Percentiles rank a stretch among this genome's conserved stretches.
These are phyloP conservation scores for Fusarium sarcochroum DNA, from an alignment of 2,329 filamentous ascomycete species.

Conservation along the genomic window DNA sequence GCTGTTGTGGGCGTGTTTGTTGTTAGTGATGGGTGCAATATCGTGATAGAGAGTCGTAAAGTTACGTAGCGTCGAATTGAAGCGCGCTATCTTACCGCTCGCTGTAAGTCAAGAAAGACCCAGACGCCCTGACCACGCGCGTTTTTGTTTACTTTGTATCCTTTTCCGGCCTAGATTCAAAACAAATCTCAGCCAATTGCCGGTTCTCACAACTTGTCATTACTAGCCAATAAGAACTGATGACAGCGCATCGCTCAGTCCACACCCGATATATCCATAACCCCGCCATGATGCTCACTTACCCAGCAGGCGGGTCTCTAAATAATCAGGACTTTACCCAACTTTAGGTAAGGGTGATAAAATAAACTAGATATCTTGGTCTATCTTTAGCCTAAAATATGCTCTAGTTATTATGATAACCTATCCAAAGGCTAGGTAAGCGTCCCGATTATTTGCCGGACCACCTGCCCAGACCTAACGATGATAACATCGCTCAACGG, in stretches of 20 bases:
- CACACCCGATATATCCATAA: conserved; percentile 24
- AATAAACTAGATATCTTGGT: too few relatives aligned
- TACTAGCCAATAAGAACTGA: conserved; percentile 14
- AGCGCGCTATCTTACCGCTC: conserved; percentile 39
- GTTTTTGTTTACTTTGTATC: conserved; percentile 61
- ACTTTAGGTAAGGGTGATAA: too few relatives aligned
- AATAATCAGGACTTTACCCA: too few relatives aligned
- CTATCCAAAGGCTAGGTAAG: too few relatives aligned
- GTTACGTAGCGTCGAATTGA: conserved; percentile 34
- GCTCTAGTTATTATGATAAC: too few relatives aligned
- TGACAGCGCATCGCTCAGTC: conserved; percentile 16
- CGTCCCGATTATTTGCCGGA: too few relatives aligned
- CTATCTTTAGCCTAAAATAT: too few relatives aligned
- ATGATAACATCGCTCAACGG: conserved; percentile 40
- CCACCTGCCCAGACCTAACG: conserved; percentile 30
- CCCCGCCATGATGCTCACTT: conserved; percentile 32
- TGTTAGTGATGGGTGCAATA: conserved; percentile 36
- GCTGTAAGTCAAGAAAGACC: conserved; percentile 37
- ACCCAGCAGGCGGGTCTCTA: too few relatives aligned
- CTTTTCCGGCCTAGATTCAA: conserved; percentile 53
- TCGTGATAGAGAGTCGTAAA: conserved; percentile 38
- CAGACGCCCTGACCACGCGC: conserved; percentile 45
- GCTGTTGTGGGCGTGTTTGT: conserved; percentile 32
- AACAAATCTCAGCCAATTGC: conserved; percentile 41
- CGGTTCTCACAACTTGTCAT: not conserved